Percentiles rank a stretch among this genome's conserved stretches.
phyloP scores from a whole-genome alignment of 2,329 filamentous ascomycete species.

The Scedosporium minutisporum region DNA sequence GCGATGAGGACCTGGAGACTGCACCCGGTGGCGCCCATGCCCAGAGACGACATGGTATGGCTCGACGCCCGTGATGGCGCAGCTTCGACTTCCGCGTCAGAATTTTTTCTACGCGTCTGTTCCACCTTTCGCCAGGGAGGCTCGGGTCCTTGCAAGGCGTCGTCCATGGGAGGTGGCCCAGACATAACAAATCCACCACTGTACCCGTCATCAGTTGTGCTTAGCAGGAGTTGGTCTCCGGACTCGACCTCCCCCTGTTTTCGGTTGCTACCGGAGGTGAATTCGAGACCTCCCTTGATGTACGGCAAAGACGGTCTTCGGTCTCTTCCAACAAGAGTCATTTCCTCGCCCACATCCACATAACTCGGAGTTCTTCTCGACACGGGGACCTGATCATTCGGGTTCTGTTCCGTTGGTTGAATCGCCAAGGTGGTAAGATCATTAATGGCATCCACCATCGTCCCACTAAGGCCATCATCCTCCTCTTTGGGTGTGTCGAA shows the following conservation, averaged over 20 bases:
- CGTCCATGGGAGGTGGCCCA: too few relatives aligned
- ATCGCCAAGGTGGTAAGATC: too few relatives aligned
- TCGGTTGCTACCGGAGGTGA: neutral
- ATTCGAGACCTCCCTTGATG: neutral
- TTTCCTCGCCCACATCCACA: neutral
- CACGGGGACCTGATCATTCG: neutral
- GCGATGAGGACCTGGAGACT: conserved; percentile 62
- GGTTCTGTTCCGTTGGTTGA: neutral
- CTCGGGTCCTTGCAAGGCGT: too few relatives aligned
- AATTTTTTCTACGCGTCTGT: neutral
- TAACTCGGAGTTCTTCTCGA: neutral
- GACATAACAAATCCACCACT: too few relatives aligned
- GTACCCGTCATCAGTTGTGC: too few relatives aligned
- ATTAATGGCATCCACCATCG: neutral
- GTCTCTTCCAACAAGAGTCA: neutral
- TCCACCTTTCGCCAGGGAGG: too few relatives aligned
- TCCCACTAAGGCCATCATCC: conserved; percentile 10
- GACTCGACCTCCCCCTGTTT: neutral
- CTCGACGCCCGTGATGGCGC: neutral
- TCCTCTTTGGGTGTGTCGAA: conserved; percentile 51
- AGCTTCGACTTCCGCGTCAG: neutral
- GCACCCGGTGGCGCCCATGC: conserved; percentile 11
- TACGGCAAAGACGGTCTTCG: neutral
- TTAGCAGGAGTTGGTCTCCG: neutral
- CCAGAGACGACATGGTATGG: neutral